phyloP scores from a whole-genome alignment of 345 rosid genomes.

The Citrus maxima region DNA sequence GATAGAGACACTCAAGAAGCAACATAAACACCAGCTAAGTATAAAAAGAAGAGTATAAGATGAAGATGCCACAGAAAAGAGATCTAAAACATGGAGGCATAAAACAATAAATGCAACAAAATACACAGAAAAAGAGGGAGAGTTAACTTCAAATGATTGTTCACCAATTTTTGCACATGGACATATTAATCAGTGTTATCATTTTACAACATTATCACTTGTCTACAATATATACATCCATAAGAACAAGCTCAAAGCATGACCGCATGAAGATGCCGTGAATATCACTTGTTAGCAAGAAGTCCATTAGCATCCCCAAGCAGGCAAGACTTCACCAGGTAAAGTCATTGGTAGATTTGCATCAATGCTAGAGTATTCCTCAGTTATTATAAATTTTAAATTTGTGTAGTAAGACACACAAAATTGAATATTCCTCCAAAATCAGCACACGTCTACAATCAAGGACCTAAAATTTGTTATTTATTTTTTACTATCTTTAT shows the following conservation, averaged over 20 bases:
- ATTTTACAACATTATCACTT: neutral
- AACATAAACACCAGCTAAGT: neutral
- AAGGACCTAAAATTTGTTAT: neutral
- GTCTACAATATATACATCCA: neutral
- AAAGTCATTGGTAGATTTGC: neutral
- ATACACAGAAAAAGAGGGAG: neutral
- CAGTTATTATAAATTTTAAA: neutral
- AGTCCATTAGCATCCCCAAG: neutral
- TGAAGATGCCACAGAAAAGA: neutral
- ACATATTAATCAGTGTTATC: neutral
- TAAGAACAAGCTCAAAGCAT: neutral
- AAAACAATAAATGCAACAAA: neutral
- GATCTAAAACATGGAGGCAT: neutral
- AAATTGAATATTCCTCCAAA: neutral
- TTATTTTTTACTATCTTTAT: neutral
- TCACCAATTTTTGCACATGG: neutral
- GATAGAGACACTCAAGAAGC: neutral
- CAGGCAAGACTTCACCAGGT: neutral
- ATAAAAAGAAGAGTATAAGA: neutral
- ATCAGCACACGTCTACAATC: neutral
- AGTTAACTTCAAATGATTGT: neutral
- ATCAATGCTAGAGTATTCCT: neutral
- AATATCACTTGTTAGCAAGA: neutral
- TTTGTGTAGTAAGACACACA: neutral
- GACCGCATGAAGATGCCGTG: neutral